Evolutionary conservation across 352 stramenopile species (phyloP), one percentile per base, ranked within the genome.

Genomic region (Phytophthora hybrid): DNA sequence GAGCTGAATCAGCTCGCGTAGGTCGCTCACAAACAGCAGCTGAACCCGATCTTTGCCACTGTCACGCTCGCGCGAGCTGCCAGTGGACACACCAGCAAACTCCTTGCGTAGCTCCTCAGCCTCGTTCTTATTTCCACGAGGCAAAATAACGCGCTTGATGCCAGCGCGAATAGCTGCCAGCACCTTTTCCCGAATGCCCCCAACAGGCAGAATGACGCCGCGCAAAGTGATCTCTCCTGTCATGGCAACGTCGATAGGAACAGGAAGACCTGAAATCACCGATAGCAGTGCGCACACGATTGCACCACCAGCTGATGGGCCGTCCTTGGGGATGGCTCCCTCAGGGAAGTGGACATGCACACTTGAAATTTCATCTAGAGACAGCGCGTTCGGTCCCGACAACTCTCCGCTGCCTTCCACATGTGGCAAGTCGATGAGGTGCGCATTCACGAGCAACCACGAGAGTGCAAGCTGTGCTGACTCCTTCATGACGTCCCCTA

Each of bases 131-230:
- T 97, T 97, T 41, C 83, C 87, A 46, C 81, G 80, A 3, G 90
- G 90, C 19, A 96, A 64, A 29, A 97, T 84, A 14, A 97, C 79
- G 31, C 87, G 90, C 66, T 88, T 90, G 65, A 98, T 94, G 3
- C 91, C 92, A 18, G 90, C 92, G 16, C 90, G 86, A 66, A 94
- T 91, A 23, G 93, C 93, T 31, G 91, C 91, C 13, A 97, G 73
- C 18, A 97, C 87, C 76, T 97, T 98, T 62, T 98, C 91, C 19
- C 93, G 91, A 55, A 98, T 93, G 19, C 92, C 93, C n/a, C 92
- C 91, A 39, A 98, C 90, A 2, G 93, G 91, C n/a, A 98, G 68
- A 63, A 98, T 93, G 23, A 96, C 84, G 29, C 92, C 93, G 19
- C 87, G 86, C 10, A 98, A 69, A 1, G 88, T 96, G 57, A 97